Conservation (phyloP, 108 stramenopile species). For the Nitzschia sp. region DNA sequence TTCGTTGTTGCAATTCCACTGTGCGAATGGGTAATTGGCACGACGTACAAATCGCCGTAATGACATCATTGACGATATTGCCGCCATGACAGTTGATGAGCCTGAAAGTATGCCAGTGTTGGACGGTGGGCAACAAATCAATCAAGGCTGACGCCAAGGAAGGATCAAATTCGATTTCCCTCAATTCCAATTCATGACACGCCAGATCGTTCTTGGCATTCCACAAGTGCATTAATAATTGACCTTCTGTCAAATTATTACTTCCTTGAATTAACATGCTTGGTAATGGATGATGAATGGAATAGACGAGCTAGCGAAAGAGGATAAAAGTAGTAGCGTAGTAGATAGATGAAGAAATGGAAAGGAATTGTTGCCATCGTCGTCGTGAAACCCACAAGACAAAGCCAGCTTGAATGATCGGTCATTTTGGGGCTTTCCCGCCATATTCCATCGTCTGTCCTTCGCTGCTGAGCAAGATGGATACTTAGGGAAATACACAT, state of each 20-base stretch:
- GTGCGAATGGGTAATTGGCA: neutral
- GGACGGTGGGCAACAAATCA: neutral
- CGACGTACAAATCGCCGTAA: constrained; percentile 9
- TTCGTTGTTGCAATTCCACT: neutral
- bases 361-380: too few species aligned
- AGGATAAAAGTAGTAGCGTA: too few species aligned
- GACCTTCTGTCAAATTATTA: neutral
- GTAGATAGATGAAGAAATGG: too few species aligned
- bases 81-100: constrained; percentile 19
- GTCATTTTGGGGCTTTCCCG: too few species aligned
- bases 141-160: neutral
- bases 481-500: too few species aligned
- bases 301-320: too few species aligned
- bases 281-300: too few species aligned
- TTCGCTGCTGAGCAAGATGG: too few species aligned
- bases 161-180: constrained; percentile 10
- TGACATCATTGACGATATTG: constrained; percentile 9
- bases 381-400: too few species aligned
- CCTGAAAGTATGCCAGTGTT: constrained; percentile 10
- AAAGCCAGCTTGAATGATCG: too few species aligned
- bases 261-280: constrained; percentile 11
- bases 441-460: too few species aligned
- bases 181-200: constrained; percentile 17
- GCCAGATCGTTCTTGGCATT: neutral
- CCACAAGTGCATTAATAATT: constrained; percentile 6